These are phyloP conservation scores for Penicillium antarcticum DNA, from an alignment of 495 filamentous ascomycete genomes.

Conservation along the genomic window DNA sequence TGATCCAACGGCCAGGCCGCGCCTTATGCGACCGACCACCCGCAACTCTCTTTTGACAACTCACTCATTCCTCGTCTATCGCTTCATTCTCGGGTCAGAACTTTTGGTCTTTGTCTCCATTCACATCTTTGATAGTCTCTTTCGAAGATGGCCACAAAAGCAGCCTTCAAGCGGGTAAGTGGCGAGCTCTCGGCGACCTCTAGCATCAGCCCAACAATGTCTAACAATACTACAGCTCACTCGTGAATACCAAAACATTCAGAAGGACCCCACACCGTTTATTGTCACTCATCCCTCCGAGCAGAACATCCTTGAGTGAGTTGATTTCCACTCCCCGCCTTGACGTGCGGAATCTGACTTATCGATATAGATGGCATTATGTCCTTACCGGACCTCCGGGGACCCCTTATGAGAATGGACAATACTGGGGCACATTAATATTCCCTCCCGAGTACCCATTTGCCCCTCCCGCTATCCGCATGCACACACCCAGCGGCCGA, in stretches of 20 bases:
- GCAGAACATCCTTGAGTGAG: constrained; percentile 87
- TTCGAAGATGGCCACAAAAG: constrained; percentile 69
- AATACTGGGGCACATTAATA: constrained; percentile 96
- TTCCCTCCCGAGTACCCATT: constrained; percentile 97
- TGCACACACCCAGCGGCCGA: constrained; percentile 95
- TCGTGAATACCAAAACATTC: constrained; percentile 89
- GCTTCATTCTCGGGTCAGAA: background rate
- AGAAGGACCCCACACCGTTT: constrained; percentile 88
- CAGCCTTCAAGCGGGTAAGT: constrained; percentile 79
- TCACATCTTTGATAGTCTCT: background rate
- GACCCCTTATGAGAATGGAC: constrained; percentile 90
- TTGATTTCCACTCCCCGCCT: constrained; percentile 1
- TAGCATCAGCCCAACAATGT: background rate
- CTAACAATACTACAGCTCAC: constrained; percentile 60
- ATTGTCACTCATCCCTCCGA: constrained; percentile 94
- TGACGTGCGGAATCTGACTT: background rate
- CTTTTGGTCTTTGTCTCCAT: background rate
- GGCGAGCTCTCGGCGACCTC: background rate
- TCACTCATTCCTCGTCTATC: background rate
- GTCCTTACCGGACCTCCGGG: constrained; percentile 93
- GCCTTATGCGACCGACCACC: background rate
- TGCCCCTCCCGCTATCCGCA: constrained; percentile 93
- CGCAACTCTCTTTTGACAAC: background rate
- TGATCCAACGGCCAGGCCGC: constrained; percentile 12
- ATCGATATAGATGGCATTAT: constrained; percentile 82